Conservation (phyloP, 2,329 filamentous ascomycete genomes). For the Exophiala dermatitidis region DNA sequence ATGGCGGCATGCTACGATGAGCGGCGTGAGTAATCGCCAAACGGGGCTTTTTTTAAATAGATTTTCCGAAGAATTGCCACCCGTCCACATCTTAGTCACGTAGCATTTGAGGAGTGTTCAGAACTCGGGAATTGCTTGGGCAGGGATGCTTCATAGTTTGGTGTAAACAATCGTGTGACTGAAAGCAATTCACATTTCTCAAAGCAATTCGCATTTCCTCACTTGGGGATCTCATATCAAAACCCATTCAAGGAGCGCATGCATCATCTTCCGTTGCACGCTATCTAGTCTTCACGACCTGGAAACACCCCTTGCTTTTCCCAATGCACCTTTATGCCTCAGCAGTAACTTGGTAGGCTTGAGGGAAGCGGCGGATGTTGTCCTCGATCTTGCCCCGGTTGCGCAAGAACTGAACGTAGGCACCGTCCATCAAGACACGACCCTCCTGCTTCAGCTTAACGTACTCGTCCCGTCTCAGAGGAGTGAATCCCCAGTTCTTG, state of each 20-base stretch:
- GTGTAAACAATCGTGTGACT: too few species aligned
- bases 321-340: slow-evolving; percentile 36
- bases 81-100: too few species aligned
- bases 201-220: slow-evolving; percentile 2
- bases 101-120: too few species aligned
- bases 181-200: too few species aligned
- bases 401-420: slow-evolving; percentile 98
- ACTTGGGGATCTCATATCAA: background rate
- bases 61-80: too few species aligned
- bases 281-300: slow-evolving; percentile 9
- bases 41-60: too few species aligned
- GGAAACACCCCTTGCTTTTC: slow-evolving; percentile 8
- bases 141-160: too few species aligned
- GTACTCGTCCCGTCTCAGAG: slow-evolving; percentile 96
- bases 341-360: slow-evolving; percentile 56
- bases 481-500: slow-evolving; percentile 99
- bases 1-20: too few species aligned
- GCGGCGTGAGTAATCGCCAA: too few species aligned
- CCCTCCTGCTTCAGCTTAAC: slow-evolving; percentile 89
- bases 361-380: slow-evolving; percentile 93
- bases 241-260: background rate
- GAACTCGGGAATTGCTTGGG: too few species aligned
- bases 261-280: background rate
- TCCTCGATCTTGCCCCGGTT: slow-evolving; percentile 79
- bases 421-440: slow-evolving; percentile 92